Evolutionary conservation across 306 rosid genomes (phyloP), one percentile per base, ranked within the genome.

Genomic region (Vigna trinervia): DNA sequence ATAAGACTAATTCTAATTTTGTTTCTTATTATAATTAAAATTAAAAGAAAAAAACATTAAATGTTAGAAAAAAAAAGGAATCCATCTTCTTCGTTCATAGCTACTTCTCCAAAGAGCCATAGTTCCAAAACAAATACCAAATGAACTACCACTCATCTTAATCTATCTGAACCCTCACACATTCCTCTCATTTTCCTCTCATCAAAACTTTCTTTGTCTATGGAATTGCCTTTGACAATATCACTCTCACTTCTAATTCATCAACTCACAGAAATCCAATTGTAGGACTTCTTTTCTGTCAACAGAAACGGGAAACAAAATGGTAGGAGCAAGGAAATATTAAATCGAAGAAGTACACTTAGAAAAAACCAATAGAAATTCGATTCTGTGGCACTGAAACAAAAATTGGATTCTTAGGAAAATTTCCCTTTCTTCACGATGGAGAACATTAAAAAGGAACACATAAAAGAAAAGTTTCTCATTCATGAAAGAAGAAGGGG

Each of bases 41-140:
- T 23, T 0, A 23, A 1, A 23, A 23, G 2, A 23, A 2, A 26
- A 23, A 23, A 23, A 23, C 3, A 26, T 26, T 26, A 0, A 26
- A 26, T 3, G 2, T 26, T 26, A 2, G 1, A 0, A 0, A 3
- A 3, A 26, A 26, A 26, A 3, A 2, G 3, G 1, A 26, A 26
- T 26, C 28, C 0, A 3, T 26, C 28, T 0, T 26, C 28, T 26
- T 2, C 1, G 28, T 26, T 26, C 28, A 26, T 26, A 68, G 86
- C 85, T 93, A 93, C 64, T 90, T 90, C 73, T 89, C 96, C 85
- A 89, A 83, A 75, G 94, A 87, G 59, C 94, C 96, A 77, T 89
- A 94, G 87, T 96, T 94, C 52, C 76, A 11, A 97, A 87, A 63
- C 96, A 94, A 83, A 91, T 80, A 63, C 96, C 89, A 87, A 86